Base-by-base conservation (phyloP, 768 basidiomycete genomes). In the Mycena polygramma region DNA sequence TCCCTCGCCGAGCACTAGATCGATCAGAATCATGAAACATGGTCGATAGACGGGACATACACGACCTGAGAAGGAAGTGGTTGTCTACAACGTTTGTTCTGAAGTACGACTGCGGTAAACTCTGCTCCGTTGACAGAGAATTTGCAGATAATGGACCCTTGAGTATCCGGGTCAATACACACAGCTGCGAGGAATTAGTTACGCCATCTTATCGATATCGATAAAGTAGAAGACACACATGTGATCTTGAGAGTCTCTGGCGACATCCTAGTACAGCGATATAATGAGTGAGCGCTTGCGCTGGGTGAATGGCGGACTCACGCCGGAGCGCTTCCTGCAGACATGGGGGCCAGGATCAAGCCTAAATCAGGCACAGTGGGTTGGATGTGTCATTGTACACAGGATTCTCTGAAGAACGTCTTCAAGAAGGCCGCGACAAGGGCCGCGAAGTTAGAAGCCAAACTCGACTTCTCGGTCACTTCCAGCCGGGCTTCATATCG, bases 221-320 rank as follows among this genome's bases (percentile, higher is more conserved):
- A 49, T 54, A 19, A 9, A 57, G 17, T 4, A 20, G 54, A 22
- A 54, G 30, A 30, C 68, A 14, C 1, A 70, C 69, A 24, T 30
- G 43, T 59, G 36, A 70, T 55, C 24, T n/a, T 65, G 22, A 70
- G 45, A 24, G 30, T 60, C 41, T 70, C 63, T 48, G 54, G 49
- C 1, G 52, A 51, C 69, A 60, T 51, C 2, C 57, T 65, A 7
- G 45, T 15, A 36, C 30, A 30, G 30, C 30, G 30, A 20, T n/a
- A 30, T 43, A 59, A 26, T 57, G 63, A 64, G 63, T 10, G 41
- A 15, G 15, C 8, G 15, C 41, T 55, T 7, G 9, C 22, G 10
- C 9, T 0, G 35, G 20, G 19, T 37, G 55, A 22, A 30, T 30
- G 6, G 30, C 30, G 30, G 30, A 30, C 30, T 30, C 13, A 26